Evolutionary conservation across 2,329 filamentous ascomycete genomes (phyloP).

Genomic region (Colletotrichum eremochloae): DNA sequence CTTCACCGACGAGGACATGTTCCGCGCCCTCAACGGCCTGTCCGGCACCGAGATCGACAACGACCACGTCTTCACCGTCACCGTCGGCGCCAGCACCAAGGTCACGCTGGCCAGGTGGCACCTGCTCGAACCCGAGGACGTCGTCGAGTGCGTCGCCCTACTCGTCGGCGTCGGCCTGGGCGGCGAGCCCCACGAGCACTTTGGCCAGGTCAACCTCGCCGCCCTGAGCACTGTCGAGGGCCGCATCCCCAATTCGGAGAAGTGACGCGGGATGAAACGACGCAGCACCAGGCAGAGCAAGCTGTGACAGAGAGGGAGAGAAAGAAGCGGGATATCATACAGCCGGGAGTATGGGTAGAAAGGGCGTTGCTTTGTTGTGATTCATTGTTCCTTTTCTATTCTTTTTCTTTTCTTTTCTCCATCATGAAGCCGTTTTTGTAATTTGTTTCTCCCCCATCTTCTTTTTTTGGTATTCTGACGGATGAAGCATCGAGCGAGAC

Average conservation of each 20-base stretch:
- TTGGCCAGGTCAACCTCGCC: slow-evolving; percentile 69
- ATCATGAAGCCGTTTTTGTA: neutral
- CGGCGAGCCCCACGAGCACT: slow-evolving; percentile 54
- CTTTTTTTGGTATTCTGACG: slow-evolving; percentile 7
- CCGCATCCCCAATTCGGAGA: slow-evolving; percentile 56
- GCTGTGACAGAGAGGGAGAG: slow-evolving; percentile 4
- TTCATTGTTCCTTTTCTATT: neutral
- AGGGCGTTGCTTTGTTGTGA: slow-evolving; percentile 6
- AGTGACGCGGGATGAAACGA: slow-evolving; percentile 7
- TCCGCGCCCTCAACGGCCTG: slow-evolving; percentile 80
- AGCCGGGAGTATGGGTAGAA: slow-evolving; percentile 41
- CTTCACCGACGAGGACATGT: slow-evolving; percentile 97
- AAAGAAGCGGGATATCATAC: slow-evolving; percentile 13
- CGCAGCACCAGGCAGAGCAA: neutral
- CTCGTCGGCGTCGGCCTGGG: slow-evolving; percentile 63
- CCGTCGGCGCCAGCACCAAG: slow-evolving; percentile 92
- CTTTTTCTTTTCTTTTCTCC: neutral
- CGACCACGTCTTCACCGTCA: slow-evolving; percentile 88
- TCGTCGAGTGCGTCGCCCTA: slow-evolving; percentile 77
- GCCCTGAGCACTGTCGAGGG: slow-evolving; percentile 68
- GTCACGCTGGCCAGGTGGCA: slow-evolving; percentile 93
- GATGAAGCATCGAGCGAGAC: slow-evolving; percentile 24
- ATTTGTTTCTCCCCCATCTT: neutral
- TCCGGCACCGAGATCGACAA: slow-evolving; percentile 66
- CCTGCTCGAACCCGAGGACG: slow-evolving; percentile 87